Evolutionary conservation across 306 rosid genomes (phyloP).

Genomic region (Bauhinia variegata): DNA sequence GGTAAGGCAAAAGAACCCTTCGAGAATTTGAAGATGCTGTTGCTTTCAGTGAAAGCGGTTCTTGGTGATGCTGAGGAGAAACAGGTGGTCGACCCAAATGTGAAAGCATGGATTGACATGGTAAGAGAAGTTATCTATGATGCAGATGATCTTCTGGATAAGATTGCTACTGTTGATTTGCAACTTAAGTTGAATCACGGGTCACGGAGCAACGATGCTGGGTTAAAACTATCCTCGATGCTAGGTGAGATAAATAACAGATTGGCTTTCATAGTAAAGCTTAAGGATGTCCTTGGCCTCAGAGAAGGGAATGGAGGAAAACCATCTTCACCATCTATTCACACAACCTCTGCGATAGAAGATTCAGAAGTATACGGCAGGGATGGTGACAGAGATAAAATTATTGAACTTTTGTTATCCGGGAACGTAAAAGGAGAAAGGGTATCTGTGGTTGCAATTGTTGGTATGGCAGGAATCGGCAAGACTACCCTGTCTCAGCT

Average conservation of each 20-base stretch:
- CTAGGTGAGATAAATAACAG: neutral
- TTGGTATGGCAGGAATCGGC: neutral
- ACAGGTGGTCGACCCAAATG: neutral
- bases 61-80: neutral
- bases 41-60: neutral
- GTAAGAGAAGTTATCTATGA: neutral
- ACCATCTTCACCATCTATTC: neutral
- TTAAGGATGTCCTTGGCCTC: neutral
- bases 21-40: neutral
- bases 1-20: no score
- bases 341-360: neutral
- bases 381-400: neutral
- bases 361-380: neutral
- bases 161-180: neutral
- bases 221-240: no score
- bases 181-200: no score
- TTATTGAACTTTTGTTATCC: neutral
- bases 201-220: no score
- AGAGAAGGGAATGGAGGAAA: neutral
- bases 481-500: slow-evolving; percentile 12
- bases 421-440: neutral
- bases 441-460: neutral
- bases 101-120: neutral
- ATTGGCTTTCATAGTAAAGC: neutral
- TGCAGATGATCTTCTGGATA: neutral